A percentile compares a stretch with the other conserved stretches of the same genome.
phyloP scores from a whole-genome alignment of 345 rosid species.

The Pelargonium nanum region DNA sequence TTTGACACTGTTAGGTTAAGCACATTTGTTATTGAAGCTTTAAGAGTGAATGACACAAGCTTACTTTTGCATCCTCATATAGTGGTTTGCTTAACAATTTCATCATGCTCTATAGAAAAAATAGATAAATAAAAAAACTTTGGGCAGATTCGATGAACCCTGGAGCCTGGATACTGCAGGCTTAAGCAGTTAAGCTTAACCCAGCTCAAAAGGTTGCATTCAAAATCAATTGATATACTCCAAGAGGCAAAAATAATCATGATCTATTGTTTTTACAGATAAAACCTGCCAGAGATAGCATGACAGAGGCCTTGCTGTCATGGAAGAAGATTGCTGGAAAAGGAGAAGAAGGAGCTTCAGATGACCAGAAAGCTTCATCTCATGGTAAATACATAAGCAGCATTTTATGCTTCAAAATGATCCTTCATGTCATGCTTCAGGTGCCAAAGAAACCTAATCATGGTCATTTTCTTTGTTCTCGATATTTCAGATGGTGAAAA shows the following conservation, averaged over 20 bases:
- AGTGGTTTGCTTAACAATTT: no score
- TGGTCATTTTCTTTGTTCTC: background rate
- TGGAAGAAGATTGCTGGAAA: conserved; percentile 88
- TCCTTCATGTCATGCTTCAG: no score
- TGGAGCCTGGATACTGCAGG: background rate
- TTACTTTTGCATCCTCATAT: background rate
- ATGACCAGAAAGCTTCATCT: conserved; percentile 51
- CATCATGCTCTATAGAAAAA: no score
- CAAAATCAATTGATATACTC: background rate
- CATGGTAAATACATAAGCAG: conserved; percentile 27
- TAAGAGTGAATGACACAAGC: background rate
- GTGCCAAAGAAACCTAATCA: no score
- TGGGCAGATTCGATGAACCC: background rate
- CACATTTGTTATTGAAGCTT: background rate
- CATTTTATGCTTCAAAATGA: background rate
- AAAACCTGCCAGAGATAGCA: conserved; percentile 90
- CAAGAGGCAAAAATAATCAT: conserved; percentile 5
- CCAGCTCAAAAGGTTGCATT: background rate
- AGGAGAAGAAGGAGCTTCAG: conserved; percentile 45
- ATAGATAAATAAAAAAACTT: no score
- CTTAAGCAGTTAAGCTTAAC: background rate
- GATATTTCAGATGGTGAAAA: background rate
- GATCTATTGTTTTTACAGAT: conserved; percentile 42
- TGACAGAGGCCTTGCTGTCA: conserved; percentile 81
- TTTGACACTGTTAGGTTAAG: background rate